Conservation (phyloP, 2,329 filamentous ascomycete genomes). For the Arthrocladium fulminans region DNA sequence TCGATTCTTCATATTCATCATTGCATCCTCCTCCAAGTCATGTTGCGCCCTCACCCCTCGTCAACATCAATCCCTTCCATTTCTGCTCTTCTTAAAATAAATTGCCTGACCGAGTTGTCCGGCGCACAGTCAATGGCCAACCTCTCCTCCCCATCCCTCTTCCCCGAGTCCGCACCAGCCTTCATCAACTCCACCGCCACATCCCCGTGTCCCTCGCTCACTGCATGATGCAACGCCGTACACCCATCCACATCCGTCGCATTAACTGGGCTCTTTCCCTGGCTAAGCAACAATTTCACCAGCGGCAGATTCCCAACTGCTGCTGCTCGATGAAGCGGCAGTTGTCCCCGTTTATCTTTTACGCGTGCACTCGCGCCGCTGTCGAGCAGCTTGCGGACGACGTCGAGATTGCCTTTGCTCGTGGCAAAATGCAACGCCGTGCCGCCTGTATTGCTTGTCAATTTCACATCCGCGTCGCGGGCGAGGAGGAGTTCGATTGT, state of each 20-base stretch:
- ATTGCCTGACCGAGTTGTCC: constrained; percentile 70
- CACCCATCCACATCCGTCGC: constrained; percentile 72
- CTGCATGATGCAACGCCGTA: constrained; percentile 76
- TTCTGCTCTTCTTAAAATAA: constrained; percentile 69
- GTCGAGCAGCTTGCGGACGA: constrained; percentile 66
- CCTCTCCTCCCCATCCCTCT: constrained; percentile 62
- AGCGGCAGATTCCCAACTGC: constrained; percentile 85
- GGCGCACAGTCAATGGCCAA: constrained; percentile 75
- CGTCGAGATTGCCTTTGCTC: constrained; percentile 79
- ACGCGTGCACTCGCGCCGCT: constrained; percentile 69
- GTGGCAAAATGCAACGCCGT: constrained; percentile 86
- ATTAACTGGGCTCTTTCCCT: constrained; percentile 68
- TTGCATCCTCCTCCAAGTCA: not conserved
- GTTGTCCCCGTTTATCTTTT: constrained; percentile 78
- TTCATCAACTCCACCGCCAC: constrained; percentile 74
- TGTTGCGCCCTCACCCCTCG: constrained; percentile 1
- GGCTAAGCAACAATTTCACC: constrained; percentile 61
- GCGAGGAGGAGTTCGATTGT: constrained; percentile 38
- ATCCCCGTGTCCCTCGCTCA: constrained; percentile 58
- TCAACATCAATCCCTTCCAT: constrained; percentile 69
- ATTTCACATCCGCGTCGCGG: constrained; percentile 40
- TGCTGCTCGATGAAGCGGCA: constrained; percentile 83
- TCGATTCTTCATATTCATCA: not conserved
- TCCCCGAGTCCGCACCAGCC: constrained; percentile 72
- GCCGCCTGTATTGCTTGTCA: constrained; percentile 43